Evolutionary conservation across 768 basidiomycete species (phyloP).

Genomic region (Russula sp.): DNA sequence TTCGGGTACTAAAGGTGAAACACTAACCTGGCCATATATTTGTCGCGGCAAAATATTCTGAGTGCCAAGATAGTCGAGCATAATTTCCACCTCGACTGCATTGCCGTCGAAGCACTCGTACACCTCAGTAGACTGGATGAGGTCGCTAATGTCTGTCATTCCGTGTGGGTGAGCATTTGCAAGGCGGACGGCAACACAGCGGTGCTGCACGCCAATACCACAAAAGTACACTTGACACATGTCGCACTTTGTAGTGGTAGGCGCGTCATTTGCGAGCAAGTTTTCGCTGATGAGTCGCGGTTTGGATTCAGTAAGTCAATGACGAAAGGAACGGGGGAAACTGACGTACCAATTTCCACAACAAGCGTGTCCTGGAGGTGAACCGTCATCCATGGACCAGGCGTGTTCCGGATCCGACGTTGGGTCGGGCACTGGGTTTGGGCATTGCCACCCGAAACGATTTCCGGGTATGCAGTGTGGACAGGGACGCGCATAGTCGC

Average conservation of each 20-base stretch:
- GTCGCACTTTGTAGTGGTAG: conserved; percentile 78
- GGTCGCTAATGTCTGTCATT: conserved; percentile 63
- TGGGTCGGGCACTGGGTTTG: conserved; percentile 76
- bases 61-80: conserved; percentile 74
- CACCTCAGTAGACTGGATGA: conserved; percentile 70
- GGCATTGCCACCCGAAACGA: conserved; percentile 74
- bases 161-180: conserved; percentile 64
- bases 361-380: conserved; percentile 73
- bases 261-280: conserved; percentile 66
- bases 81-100: conserved; percentile 74
- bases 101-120: conserved; percentile 82
- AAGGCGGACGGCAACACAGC: conserved; percentile 63
- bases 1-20: conserved; percentile 35
- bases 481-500: conserved; percentile 72
- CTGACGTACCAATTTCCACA: conserved; percentile 76
- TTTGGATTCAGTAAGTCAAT: conserved; percentile 5
- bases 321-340: not conserved
- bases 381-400: conserved; percentile 74
- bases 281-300: conserved; percentile 54
- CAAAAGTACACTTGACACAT: conserved; percentile 82
- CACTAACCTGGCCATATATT: conserved; percentile 65
- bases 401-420: conserved; percentile 63
- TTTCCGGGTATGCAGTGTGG: conserved; percentile 73
- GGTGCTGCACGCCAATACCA: conserved; percentile 71
- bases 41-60: conserved; percentile 61